Base-by-base conservation (phyloP, 495 filamentous ascomycete species). In the Lasiosphaeria miniovina region DNA sequence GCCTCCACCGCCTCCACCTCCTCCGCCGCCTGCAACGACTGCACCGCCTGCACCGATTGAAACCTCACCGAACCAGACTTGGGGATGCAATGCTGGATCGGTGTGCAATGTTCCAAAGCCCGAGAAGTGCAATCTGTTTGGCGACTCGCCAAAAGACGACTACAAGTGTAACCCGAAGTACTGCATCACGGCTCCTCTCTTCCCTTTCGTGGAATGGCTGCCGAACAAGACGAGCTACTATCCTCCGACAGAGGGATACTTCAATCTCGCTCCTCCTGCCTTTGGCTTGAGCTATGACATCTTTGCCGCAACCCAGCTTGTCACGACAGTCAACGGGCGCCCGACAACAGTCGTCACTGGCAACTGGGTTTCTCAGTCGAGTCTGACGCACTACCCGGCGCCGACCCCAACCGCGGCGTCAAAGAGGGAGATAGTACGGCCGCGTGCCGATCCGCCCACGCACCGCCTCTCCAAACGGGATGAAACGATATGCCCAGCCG, bases 251-350 rank as follows among this genome's bases (percentile, higher is more conserved):
- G 62, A 75, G 4, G 79, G 77, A 4, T 89, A 88, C 65, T 90
- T 84, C 73, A 82, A 89, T 48, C 77, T 90, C n/a, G 72, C 83
- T 17, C 88, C 88, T 6, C 62, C 67, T 2, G 75, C 74, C 14
- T 90, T 90, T 64, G 86, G 85, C 7, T 65, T 90, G 33, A 80
- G 77, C 51, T 81, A 85, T 59, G 77, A 75, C 36, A 86, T 90
- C 40, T 89, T 90, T 62, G 75, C 68, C 45, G 36, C 68, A 3
- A 55, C 72, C 24, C 59, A 63, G 0, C 38, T 70, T n/a, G 52
- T 67, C 12, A 41, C 57, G 0, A 57, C 63, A 46, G 36, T 68
- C 31, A 41, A 61, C 40, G 71, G 65, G 41, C 55, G 57, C 11
- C 54, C 68, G 6, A 72, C 67, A 1, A 80, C 72, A 12, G 65